A percentile compares a stretch with the other conserved stretches of the same genome.
These are phyloP conservation scores for Melaleuca alternifolia DNA, from an alignment of 345 rosid genomes.

Conservation along the genomic window DNA sequence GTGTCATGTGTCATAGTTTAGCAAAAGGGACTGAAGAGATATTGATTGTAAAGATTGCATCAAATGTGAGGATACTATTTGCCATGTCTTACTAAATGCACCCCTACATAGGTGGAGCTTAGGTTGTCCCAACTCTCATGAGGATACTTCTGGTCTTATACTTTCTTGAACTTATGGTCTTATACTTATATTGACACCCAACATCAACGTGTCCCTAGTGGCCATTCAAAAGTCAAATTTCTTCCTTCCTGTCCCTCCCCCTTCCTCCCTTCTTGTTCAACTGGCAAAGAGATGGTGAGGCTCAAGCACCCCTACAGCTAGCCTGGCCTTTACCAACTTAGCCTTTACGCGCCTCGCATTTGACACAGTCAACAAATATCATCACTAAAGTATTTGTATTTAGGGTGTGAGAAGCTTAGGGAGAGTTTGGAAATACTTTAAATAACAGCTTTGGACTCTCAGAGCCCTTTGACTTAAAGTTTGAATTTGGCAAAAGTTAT, in stretches of 20 bases:
- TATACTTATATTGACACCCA: background rate
- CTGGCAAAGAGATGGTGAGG: background rate
- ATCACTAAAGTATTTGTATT: background rate
- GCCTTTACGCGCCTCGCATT: background rate
- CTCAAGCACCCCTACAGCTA: background rate
- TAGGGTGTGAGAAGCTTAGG: background rate
- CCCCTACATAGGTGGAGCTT: background rate
- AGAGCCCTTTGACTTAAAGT: background rate
- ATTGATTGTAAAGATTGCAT: background rate
- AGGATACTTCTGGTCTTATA: background rate
- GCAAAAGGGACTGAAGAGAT: background rate
- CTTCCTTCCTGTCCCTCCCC: background rate
- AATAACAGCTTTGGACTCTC: background rate
- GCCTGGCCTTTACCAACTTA: background rate
- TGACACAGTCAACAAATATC: background rate
- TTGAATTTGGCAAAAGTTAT: background rate
- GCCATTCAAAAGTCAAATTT: background rate
- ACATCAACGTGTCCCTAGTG: background rate
- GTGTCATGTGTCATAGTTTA: background rate
- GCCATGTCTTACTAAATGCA: background rate
- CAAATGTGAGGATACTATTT: background rate
- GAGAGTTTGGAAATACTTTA: background rate
- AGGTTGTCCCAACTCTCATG: background rate
- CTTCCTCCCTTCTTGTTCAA: background rate
- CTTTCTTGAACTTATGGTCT: background rate